A percentile compares a stretch with the other conserved stretches of the same genome.
phyloP scores from a whole-genome alignment of 2,329 filamentous ascomycete species.

The Alternaria rosae region DNA sequence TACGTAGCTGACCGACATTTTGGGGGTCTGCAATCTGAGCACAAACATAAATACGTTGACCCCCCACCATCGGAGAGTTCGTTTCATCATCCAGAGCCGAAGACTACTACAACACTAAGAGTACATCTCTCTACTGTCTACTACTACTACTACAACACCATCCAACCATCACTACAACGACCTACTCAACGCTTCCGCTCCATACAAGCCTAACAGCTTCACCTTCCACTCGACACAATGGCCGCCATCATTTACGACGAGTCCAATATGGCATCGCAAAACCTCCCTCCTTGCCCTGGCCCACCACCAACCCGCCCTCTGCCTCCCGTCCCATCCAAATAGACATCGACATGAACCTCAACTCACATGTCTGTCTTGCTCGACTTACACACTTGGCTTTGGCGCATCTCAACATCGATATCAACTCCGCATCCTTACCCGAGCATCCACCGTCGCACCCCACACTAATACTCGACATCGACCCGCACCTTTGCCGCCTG shows the following conservation, averaged over 20 bases:
- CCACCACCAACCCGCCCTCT: conserved; percentile 58
- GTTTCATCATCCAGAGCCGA: conserved; percentile 45
- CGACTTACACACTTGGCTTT: conserved; percentile 31
- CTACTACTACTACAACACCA: conserved; percentile 19
- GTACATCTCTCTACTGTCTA: conserved; percentile 25
- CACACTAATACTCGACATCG: conserved; percentile 30
- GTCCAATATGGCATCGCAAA: conserved; percentile 49
- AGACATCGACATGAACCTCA: conserved; percentile 22
- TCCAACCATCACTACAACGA: conserved; percentile 12
- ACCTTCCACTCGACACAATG: conserved; percentile 36
- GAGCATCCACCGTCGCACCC: conserved; percentile 11
- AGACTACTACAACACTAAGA: conserved; percentile 26
- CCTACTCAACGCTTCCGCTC: conserved; percentile 9
- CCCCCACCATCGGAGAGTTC: conserved; percentile 38
- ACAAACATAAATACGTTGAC: conserved; percentile 51
- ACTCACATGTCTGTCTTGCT: conserved; percentile 21
- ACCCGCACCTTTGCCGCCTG: conserved; percentile 24
- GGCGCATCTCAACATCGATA: conserved; percentile 35
- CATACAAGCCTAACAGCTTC: conserved; percentile 15
- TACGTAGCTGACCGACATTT: conserved; percentile 52
- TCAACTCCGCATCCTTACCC: conserved; percentile 23
- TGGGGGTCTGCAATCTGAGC: conserved; percentile 46
- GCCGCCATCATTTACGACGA: conserved; percentile 49
- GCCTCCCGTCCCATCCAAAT: conserved; percentile 56
- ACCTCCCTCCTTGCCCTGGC: conserved; percentile 57